Conservation (phyloP, 2,329 filamentous ascomycete genomes). For the Beauveria scarabaeidicola region DNA sequence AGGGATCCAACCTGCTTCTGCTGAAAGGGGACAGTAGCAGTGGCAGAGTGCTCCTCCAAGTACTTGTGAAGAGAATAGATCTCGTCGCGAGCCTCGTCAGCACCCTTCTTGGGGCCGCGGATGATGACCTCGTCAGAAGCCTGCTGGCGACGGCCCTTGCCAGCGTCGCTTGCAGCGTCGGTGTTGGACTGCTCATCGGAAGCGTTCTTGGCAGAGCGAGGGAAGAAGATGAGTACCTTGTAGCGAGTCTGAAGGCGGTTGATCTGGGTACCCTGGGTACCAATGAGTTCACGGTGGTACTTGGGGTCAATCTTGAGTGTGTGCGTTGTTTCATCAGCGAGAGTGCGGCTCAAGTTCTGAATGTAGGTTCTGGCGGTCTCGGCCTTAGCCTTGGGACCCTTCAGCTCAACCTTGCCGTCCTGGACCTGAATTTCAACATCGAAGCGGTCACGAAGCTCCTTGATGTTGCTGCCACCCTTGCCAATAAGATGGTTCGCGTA, state of each 20-base stretch:
- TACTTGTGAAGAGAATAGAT: constrained; percentile 83
- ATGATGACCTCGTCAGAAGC: constrained; percentile 81
- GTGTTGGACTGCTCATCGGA: constrained; percentile 63
- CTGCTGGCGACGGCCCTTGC: constrained; percentile 61
- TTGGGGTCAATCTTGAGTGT: constrained; percentile 84
- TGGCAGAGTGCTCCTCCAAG: constrained; percentile 77
- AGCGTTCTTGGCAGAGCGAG: constrained; percentile 50
- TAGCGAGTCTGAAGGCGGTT: constrained; percentile 89
- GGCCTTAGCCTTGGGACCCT: constrained; percentile 90
- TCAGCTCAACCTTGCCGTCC: constrained; percentile 89
- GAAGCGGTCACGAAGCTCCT: constrained; percentile 57
- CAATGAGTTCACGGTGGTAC: constrained; percentile 91
- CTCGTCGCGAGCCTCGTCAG: constrained; percentile 86
- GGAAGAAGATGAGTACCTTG: constrained; percentile 93
- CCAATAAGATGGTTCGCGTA: constrained; percentile 78
- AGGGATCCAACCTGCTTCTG: constrained; percentile 89
- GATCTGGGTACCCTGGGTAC: constrained; percentile 77
- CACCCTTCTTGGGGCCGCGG: constrained; percentile 85
- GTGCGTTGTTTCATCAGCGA: constrained; percentile 86
- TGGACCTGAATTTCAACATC: constrained; percentile 78
- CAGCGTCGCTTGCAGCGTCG: constrained; percentile 61
- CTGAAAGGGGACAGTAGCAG: constrained; percentile 72
- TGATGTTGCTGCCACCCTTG: constrained; percentile 58
- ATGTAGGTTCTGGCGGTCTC: constrained; percentile 82
- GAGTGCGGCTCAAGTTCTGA: constrained; percentile 64